Percentiles rank a stretch among this genome's conserved stretches.
These are phyloP conservation scores for Casaregolazyma lundiana DNA, from an alignment of 1,139 yeast genomes.

Conservation along the genomic window DNA sequence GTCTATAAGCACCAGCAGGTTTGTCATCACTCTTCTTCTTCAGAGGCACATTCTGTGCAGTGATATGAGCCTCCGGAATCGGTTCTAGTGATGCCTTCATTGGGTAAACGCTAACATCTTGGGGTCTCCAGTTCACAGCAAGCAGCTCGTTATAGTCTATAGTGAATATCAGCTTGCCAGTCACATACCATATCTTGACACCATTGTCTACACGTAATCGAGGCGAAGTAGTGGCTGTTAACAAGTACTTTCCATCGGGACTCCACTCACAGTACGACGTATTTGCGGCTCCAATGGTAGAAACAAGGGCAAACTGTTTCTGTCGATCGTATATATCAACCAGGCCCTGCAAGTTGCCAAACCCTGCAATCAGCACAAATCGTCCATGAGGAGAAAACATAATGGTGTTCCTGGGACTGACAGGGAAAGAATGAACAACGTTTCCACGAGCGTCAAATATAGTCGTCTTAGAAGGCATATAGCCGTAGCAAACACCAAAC, in stretches of 20 bases:
- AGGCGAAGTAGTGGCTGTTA: constrained; percentile 97
- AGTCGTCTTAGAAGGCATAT: constrained; percentile 95
- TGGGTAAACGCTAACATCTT: constrained; percentile 53
- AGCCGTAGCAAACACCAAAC: constrained; percentile 95
- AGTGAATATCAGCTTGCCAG: constrained; percentile 73
- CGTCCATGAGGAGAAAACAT: constrained; percentile 92
- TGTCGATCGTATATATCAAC: constrained; percentile 94
- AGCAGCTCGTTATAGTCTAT: constrained; percentile 79
- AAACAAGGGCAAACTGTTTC: constrained; percentile 72
- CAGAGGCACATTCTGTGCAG: constrained; percentile 34
- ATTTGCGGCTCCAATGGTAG: constrained; percentile 85
- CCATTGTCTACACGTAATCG: constrained; percentile 96
- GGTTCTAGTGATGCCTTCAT: constrained; percentile 46
- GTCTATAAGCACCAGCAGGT: constrained; percentile 86
- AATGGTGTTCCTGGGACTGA: constrained; percentile 85
- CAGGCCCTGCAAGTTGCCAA: constrained; percentile 95
- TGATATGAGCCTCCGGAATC: constrained; percentile 63
- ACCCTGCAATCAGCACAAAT: constrained; percentile 89
- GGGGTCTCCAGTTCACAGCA: constrained; percentile 86
- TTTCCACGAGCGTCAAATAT: constrained; percentile 95
- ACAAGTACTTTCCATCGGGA: constrained; percentile 91
- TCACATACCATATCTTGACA: constrained; percentile 86
- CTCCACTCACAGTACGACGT: constrained; percentile 97
- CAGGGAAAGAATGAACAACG: constrained; percentile 74
- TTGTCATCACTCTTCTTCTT: constrained; percentile 38